Base-by-base conservation (phyloP, 2,329 filamentous ascomycete species). In the Ceratocystis cubensis region DNA sequence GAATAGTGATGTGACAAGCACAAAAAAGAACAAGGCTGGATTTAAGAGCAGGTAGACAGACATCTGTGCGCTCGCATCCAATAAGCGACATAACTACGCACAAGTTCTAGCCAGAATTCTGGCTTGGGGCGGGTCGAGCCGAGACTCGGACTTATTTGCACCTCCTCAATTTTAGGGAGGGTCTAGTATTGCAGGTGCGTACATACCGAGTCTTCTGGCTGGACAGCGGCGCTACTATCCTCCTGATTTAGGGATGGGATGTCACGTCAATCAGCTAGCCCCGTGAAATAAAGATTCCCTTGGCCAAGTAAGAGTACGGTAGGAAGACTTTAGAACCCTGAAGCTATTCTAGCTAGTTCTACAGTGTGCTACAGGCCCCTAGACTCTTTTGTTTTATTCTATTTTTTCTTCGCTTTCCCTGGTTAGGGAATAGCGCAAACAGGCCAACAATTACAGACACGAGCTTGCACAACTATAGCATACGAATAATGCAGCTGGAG, bases 121-220 rank as follows among this genome's bases (percentile, higher is more conserved):
- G 48, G 48, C 48, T 53, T n/a, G 48, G n/a, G 48, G 48, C 50
- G 50, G 50, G 20, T 56, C 25, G 50, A 56, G 20, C 50, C 50
- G 50, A 56, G 50, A 56, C 48, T n/a, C 48, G 48, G 48, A 22
- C 48, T 53, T 53, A 20, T 5, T 53, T n/a, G n/a, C 48, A 41
- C 37, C 10, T 41, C 37, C 10, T 41, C 48, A 53, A 25, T 53
- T 25, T 25, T 20, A 20, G n/a, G 7, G n/a, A 25, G n/a, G n/a
- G 48, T 53, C n/a, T 7, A 25, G 48, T 25, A n/a, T 53, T 53
- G 17, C n/a, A 53, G 48, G 22, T 25, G n/a, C 46, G 37, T 41
- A 41, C 37, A 41, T 4, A 5, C 37, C 13, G 37, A 41, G 37
- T 41, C 37, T 41, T 41, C 10, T 41, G 37, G 37, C 37, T 15